These are phyloP conservation scores for Fusarium cicatricum DNA, from an alignment of 2,329 filamentous ascomycete species.

Conservation along the genomic window DNA sequence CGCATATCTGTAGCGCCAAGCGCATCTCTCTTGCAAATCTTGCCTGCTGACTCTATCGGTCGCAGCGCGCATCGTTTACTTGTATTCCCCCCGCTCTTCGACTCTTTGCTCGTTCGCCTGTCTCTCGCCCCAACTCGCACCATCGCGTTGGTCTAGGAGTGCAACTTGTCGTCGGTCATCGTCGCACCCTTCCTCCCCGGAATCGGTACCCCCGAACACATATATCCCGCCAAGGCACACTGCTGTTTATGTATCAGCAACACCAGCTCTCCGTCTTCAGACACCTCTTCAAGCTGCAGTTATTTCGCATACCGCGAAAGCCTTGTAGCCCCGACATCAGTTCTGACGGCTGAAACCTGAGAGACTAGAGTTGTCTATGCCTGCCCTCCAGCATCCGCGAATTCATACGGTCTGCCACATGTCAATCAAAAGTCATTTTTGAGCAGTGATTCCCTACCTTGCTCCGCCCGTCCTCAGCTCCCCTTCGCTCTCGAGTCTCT, in stretches of 20 bases:
- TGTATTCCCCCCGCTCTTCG: constrained; percentile 13
- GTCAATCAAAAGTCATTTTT: constrained; percentile 62
- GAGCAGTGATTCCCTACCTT: constrained; percentile 61
- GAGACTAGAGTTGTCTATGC: constrained; percentile 62
- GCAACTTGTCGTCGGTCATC: constrained; percentile 21
- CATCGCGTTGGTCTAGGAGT: constrained; percentile 25
- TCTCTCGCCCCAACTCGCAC: constrained; percentile 12
- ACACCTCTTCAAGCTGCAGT: constrained; percentile 96
- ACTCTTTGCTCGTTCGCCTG: constrained; percentile 7
- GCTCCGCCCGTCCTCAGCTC: constrained; percentile 51
- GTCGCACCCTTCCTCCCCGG: constrained; percentile 19
- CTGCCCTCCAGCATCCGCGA: constrained; percentile 60
- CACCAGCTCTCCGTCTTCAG: constrained; percentile 88
- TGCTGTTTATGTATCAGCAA: constrained; percentile 98
- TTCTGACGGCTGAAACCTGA: constrained; percentile 84
- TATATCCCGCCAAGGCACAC: constrained; percentile 47
- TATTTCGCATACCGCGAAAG: constrained; percentile 96
- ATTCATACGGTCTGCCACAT: constrained; percentile 61
- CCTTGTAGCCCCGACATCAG: constrained; percentile 88
- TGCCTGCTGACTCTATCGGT: constrained; percentile 41
- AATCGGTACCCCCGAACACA: constrained; percentile 41
- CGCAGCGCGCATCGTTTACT: constrained; percentile 38
- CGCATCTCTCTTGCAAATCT: constrained; percentile 26
- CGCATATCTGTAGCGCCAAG: constrained; percentile 27
- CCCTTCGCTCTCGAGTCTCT: constrained; percentile 45